Evolutionary conservation across 768 basidiomycete species (phyloP).

Genomic region (Fistulinella prunicolor): DNA sequence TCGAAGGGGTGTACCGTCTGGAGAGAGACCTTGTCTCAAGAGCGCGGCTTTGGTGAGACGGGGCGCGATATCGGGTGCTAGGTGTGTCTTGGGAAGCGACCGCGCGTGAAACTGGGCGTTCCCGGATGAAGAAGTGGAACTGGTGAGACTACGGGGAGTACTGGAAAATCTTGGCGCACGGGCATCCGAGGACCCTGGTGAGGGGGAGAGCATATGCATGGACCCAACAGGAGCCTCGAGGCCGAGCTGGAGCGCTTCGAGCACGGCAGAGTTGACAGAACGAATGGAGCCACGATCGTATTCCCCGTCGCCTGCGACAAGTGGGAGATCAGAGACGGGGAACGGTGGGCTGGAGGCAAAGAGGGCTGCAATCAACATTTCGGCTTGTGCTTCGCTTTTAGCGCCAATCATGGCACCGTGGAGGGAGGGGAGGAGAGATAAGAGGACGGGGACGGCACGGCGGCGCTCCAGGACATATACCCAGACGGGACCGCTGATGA

Average conservation of each 20-base stretch:
- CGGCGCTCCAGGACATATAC: conserved; percentile 85
- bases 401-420: conserved; percentile 68
- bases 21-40: conserved; percentile 58
- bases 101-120: conserved; percentile 65
- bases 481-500: conserved; percentile 77
- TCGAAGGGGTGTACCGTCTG: conserved; percentile 34
- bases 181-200: conserved; percentile 21
- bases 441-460: conserved; percentile 77
- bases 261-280: conserved; percentile 47
- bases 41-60: conserved; percentile 74
- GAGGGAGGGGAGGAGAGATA: conserved; percentile 64
- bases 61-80: conserved; percentile 67
- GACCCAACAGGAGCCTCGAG: conserved; percentile 42
- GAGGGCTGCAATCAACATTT: conserved; percentile 72
- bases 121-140: conserved; percentile 38
- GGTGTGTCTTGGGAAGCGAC: conserved; percentile 57
- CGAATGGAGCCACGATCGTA: conserved; percentile 36
- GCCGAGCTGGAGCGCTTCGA: conserved; percentile 41
- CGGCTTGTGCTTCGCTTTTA: conserved; percentile 62
- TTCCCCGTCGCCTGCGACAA: conserved; percentile 34
- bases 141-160: conserved; percentile 30
- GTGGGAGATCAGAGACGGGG: conserved; percentile 61
- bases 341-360: conserved; percentile 85
- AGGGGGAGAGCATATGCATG: conserved; percentile 41
- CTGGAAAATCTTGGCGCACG: conserved; percentile 21